A percentile compares a stretch with the other conserved stretches of the same genome.
Conservation (phyloP, 352 stramenopile species). For the Phytophthora tubulina region DNA sequence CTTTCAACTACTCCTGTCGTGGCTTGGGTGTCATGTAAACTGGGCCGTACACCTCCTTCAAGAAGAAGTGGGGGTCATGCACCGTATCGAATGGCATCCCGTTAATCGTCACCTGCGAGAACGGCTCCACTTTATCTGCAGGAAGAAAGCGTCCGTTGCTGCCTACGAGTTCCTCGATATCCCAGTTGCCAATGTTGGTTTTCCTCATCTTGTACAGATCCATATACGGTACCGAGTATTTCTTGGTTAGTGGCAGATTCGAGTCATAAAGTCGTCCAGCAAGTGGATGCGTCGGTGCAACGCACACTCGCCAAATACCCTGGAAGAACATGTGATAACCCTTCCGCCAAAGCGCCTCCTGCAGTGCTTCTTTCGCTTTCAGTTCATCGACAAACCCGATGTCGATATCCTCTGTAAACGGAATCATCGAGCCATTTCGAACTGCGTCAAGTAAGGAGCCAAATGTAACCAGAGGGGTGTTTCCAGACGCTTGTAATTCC, state of each 20-base stretch:
- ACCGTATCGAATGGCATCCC: conserved; percentile 47
- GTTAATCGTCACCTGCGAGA: conserved; percentile 41
- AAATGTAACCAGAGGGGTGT: conserved; percentile 46
- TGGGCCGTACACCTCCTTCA: conserved; percentile 44
- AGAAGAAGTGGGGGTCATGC: conserved; percentile 43
- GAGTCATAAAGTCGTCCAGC: conserved; percentile 47
- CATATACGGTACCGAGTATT: conserved; percentile 43
- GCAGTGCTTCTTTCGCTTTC: conserved; percentile 17
- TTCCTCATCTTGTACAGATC: conserved; percentile 49
- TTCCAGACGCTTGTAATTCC: conserved; percentile 40
- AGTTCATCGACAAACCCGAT: conserved; percentile 44
- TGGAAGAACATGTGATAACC: conserved; percentile 64
- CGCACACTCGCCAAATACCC: conserved; percentile 52
- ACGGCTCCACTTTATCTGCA: conserved; percentile 35
- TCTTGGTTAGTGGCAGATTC: conserved; percentile 23
- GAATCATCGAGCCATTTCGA: conserved; percentile 57
- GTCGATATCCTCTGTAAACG: conserved; percentile 66
- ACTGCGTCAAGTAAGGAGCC: conserved; percentile 60
- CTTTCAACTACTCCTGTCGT: neutral
- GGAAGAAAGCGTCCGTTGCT: conserved; percentile 29
- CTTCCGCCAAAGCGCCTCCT: conserved; percentile 39
- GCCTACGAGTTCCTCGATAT: conserved; percentile 37
- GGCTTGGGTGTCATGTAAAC: conserved; percentile 46
- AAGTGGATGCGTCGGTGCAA: conserved; percentile 53
- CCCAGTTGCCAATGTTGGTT: conserved; percentile 10